phyloP scores from a whole-genome alignment of 805 yeast genomes.

The Tetrapisispora nanseiensis region DNA sequence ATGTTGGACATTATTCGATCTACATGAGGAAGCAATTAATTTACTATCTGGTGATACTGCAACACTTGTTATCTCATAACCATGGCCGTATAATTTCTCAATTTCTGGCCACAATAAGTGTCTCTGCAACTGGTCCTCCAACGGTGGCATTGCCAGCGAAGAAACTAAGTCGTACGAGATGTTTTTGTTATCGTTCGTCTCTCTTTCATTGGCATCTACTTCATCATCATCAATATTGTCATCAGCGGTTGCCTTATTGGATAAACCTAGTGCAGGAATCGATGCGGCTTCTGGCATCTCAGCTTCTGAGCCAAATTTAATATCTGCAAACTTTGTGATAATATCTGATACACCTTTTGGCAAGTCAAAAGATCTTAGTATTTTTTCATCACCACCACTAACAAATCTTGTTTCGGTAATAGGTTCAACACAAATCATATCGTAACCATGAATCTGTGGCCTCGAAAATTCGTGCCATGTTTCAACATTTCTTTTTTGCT shows the following conservation, averaged over 20 bases:
- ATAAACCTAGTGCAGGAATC: slow-evolving; percentile 85
- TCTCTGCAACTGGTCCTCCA: slow-evolving; percentile 86
- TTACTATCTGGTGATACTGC: slow-evolving; percentile 56
- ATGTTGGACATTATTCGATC: slow-evolving; percentile 73
- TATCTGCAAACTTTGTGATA: slow-evolving; percentile 44
- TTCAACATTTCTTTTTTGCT: slow-evolving; percentile 18
- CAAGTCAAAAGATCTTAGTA: slow-evolving; percentile 77
- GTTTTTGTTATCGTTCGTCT: slow-evolving; percentile 28
- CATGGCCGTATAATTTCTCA: slow-evolving; percentile 94
- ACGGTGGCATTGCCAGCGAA: slow-evolving; percentile 51
- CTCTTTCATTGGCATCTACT: slow-evolving; percentile 23
- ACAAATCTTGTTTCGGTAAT: slow-evolving; percentile 57
- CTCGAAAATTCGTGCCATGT: slow-evolving; percentile 90
- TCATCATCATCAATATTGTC: slow-evolving; percentile 36
- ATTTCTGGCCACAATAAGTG: slow-evolving; percentile 91
- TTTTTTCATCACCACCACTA: slow-evolving; percentile 94
- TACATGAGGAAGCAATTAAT: slow-evolving; percentile 81
- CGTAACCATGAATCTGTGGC: slow-evolving; percentile 97
- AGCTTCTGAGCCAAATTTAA: slow-evolving; percentile 25
- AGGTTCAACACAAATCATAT: slow-evolving; percentile 73
- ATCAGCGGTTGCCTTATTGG: slow-evolving; percentile 72
- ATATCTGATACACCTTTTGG: slow-evolving; percentile 68
- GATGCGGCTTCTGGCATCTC: slow-evolving; percentile 74
- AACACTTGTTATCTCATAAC: slow-evolving; percentile 80
- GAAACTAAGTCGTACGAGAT: slow-evolving; percentile 40